phyloP scores from a whole-genome alignment of 2,329 filamentous ascomycete species.

The Neofusicoccum kwambonambiense region DNA sequence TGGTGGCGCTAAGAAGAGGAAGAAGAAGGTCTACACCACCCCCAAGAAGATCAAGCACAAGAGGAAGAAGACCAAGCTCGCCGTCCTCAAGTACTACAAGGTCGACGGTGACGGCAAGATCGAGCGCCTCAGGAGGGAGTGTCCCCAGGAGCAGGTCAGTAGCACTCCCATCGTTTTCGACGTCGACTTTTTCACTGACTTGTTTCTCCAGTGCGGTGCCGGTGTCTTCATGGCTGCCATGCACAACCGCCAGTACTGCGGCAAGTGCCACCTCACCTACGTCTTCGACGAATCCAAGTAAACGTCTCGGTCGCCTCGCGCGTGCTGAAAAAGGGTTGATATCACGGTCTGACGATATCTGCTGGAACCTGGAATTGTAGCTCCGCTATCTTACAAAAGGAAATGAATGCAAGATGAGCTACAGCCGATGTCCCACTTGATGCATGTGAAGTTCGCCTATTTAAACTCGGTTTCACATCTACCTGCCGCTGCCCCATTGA shows the following conservation, averaged over 20 bases:
- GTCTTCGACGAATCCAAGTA: conserved; percentile 67
- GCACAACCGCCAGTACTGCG: conserved; percentile 99
- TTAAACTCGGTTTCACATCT: background rate
- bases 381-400: background rate
- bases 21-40: conserved; percentile 99
- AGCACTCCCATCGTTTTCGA: conserved; percentile 50
- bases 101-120: conserved; percentile 99
- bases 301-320: background rate
- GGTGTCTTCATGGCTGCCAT: conserved; percentile 99
- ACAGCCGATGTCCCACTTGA: too few relatives aligned
- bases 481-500: background rate
- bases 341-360: conserved; percentile 13
- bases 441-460: background rate
- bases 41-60: conserved; percentile 99
- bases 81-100: conserved; percentile 99
- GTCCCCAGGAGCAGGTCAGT: conserved; percentile 74
- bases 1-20: conserved; percentile 97
- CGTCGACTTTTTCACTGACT: background rate
- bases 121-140: conserved; percentile 97
- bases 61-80: conserved; percentile 99
- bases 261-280: conserved; percentile 69
- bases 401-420: conserved; percentile 2
- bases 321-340: background rate
- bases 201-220: conserved; percentile 75
- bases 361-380: conserved; percentile 5